These are phyloP conservation scores for Lentinula aciculospora DNA, from an alignment of 768 basidiomycete genomes.

Conservation along the genomic window DNA sequence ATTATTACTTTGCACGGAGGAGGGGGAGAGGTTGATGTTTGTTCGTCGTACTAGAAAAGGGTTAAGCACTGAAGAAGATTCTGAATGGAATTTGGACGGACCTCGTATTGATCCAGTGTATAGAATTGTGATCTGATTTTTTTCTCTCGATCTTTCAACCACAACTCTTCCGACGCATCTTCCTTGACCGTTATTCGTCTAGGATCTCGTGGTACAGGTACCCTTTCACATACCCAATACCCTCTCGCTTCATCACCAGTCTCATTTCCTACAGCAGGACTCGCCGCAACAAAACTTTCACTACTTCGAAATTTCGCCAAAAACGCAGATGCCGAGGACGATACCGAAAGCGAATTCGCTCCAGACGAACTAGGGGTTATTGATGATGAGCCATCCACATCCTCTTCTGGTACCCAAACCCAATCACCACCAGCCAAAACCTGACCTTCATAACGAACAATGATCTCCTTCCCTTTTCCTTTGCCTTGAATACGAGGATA, in stretches of 20 bases:
- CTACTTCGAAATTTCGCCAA: not conserved
- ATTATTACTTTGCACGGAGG: slow-evolving; percentile 74
- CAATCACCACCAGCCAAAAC: slow-evolving; percentile 33
- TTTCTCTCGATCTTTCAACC: slow-evolving; percentile 1
- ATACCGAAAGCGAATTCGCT: slow-evolving; percentile 16
- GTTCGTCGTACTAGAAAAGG: slow-evolving; percentile 55
- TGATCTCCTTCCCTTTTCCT: slow-evolving; percentile 55
- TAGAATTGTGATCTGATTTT: slow-evolving; percentile 26
- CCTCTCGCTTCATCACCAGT: not conserved
- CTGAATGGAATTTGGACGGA: slow-evolving; percentile 9
- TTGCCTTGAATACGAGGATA: slow-evolving; percentile 54
- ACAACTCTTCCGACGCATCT: not conserved
- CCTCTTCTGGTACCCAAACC: slow-evolving; percentile 16
- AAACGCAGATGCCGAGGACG: slow-evolving; percentile 1
- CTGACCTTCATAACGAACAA: slow-evolving; percentile 52
- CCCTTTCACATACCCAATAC: slow-evolving; percentile 2
- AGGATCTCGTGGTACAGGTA: slow-evolving; percentile 3
- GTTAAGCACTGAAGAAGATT: not conserved
- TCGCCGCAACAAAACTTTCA: not conserved
- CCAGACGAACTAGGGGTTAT: slow-evolving; percentile 10
- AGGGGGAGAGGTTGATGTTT: slow-evolving; percentile 61
- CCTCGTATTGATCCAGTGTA: slow-evolving; percentile 52
- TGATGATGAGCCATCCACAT: slow-evolving; percentile 9
- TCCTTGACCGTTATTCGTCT: not conserved
- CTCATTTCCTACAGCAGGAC: not conserved